phyloP scores from a whole-genome alignment of 352 stramenopile genomes.

The Phytophthora citrophthora region DNA sequence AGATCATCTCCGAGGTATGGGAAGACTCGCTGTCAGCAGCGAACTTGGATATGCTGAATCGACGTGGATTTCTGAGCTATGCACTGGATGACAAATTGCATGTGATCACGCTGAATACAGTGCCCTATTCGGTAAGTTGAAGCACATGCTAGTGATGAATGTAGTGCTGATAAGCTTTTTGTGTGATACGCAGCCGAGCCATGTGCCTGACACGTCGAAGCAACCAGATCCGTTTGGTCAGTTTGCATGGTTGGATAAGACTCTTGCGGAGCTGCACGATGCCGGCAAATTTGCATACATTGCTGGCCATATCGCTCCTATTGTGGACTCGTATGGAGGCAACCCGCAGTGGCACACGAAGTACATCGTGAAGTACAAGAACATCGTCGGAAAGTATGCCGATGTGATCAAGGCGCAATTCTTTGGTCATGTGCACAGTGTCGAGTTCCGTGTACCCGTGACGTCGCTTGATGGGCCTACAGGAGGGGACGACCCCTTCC shows the following conservation, averaged over 20 bases:
- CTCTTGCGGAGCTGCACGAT: conserved; percentile 57
- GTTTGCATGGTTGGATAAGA: conserved; percentile 90
- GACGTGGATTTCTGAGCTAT: conserved; percentile 72
- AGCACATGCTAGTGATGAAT: neutral
- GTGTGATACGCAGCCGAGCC: conserved; percentile 55
- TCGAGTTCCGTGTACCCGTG: conserved; percentile 89
- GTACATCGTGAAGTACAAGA: conserved; percentile 89
- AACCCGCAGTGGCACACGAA: conserved; percentile 89
- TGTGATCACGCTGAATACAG: conserved; percentile 85
- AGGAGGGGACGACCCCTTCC: conserved; percentile 23
- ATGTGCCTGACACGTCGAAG: conserved; percentile 74
- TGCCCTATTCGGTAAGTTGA: conserved; percentile 77
- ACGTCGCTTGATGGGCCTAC: conserved; percentile 21
- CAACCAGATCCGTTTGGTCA: conserved; percentile 89
- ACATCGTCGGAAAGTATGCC: conserved; percentile 72
- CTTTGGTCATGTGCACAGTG: conserved; percentile 93
- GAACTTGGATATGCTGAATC: conserved; percentile 70
- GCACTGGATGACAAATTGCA: conserved; percentile 65
- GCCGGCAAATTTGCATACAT: conserved; percentile 83
- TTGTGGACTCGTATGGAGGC: conserved; percentile 90
- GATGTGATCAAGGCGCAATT: conserved; percentile 88
- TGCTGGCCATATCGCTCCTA: conserved; percentile 91
- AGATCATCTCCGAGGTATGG: conserved; percentile 69
- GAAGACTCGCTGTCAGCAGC: conserved; percentile 55
- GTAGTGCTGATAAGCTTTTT: conserved; percentile 7